Conservation (phyloP, 192 early-diverging fungal genomes). For the Phlyctochytrium bullatum region DNA sequence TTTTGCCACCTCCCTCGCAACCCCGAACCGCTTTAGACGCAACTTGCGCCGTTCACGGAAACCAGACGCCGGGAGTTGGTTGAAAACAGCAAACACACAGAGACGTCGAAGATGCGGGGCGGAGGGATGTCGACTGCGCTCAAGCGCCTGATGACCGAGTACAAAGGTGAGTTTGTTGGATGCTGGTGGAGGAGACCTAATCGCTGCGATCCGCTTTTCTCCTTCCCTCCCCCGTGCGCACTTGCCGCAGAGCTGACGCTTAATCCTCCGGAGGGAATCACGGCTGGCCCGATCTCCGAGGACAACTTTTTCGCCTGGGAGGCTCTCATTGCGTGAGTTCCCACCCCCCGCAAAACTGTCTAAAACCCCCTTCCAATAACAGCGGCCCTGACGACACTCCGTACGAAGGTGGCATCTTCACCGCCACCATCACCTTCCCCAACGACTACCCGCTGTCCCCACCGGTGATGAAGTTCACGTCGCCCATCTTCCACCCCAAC, state of each 20-base stretch:
- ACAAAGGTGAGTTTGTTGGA: slow-evolving; percentile 12
- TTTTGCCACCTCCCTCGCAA: too few relatives aligned
- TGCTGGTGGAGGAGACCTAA: neutral
- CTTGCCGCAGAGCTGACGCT: slow-evolving; percentile 25
- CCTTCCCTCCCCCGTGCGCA: neutral
- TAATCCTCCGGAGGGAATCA: slow-evolving; percentile 28
- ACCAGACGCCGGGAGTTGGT: too few relatives aligned
- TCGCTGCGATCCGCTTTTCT: neutral
- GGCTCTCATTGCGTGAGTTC: slow-evolving; percentile 73
- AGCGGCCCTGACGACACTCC: slow-evolving; percentile 91
- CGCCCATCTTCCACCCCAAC: slow-evolving; percentile 88
- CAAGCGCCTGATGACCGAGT: slow-evolving; percentile 34
- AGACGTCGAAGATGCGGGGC: neutral
- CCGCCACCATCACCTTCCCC: slow-evolving; percentile 83
- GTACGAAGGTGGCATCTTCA: slow-evolving; percentile 93
- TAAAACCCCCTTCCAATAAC: neutral
- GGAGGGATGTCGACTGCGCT: slow-evolving; percentile 15
- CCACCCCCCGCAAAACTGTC: neutral
- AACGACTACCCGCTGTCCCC: slow-evolving; percentile 95
- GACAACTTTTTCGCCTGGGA: slow-evolving; percentile 89
- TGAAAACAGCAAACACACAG: too few relatives aligned
- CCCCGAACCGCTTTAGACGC: too few relatives aligned
- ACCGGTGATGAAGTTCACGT: slow-evolving; percentile 95
- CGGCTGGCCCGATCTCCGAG: slow-evolving; percentile 53
- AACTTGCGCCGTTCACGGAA: too few relatives aligned